phyloP scores from a whole-genome alignment of 805 yeast genomes.

The Metschnikowia aberdeeniae region DNA sequence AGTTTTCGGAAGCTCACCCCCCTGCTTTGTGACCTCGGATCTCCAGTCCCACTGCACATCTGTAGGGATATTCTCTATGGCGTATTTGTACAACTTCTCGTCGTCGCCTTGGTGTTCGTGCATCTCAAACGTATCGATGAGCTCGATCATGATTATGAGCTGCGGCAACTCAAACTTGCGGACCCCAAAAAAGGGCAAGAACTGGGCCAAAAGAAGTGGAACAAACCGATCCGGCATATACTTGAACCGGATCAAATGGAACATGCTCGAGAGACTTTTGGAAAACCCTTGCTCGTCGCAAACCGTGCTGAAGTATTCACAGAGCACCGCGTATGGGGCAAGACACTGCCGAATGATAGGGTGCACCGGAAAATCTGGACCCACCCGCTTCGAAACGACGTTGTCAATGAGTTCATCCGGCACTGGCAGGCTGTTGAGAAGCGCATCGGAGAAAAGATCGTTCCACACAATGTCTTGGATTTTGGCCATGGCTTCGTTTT shows the following conservation, averaged over 20 bases:
- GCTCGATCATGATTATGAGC: conserved; percentile 26
- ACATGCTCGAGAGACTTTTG: conserved; percentile 41
- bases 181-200: conserved; percentile 37
- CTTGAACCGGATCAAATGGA: conserved; percentile 42
- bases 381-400: conserved; percentile 37
- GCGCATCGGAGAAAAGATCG: conserved; percentile 55
- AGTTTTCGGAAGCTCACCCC: conserved; percentile 21
- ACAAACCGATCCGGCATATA: conserved; percentile 46
- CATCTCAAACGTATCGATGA: conserved; percentile 34
- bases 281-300: conserved; percentile 6
- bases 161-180: conserved; percentile 20
- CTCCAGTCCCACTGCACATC: conserved; percentile 37
- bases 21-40: conserved; percentile 15
- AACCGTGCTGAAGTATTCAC: conserved; percentile 41
- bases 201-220: conserved; percentile 47
- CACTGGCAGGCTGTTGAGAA: conserved; percentile 48
- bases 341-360: conserved; percentile 64
- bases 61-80: conserved; percentile 22
- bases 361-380: conserved; percentile 35
- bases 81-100: conserved; percentile 28
- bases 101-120: conserved; percentile 27
- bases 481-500: conserved; percentile 36
- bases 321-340: conserved; percentile 66
- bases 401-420: conserved; percentile 56
- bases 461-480: conserved; percentile 54